These are phyloP conservation scores for Aspergillus biplanus DNA, from an alignment of 495 filamentous ascomycete species.

Conservation along the genomic window DNA sequence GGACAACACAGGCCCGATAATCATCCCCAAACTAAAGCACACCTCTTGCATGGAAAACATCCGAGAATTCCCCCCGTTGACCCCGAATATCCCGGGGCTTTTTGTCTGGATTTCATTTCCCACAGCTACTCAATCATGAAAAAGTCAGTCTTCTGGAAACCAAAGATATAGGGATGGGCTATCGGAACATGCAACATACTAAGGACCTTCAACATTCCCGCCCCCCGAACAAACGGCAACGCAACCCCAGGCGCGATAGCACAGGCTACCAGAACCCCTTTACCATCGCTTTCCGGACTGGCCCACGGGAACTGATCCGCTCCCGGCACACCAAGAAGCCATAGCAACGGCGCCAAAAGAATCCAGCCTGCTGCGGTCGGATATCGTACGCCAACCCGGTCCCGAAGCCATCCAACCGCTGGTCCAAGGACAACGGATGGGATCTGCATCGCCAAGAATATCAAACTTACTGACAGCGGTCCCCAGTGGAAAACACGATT, in stretches of 20 bases:
- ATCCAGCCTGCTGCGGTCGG: constrained; percentile 27
- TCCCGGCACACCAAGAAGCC: constrained; percentile 29
- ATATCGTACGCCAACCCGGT: constrained; percentile 32
- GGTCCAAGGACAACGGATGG: constrained; percentile 33
- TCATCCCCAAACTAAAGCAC: constrained; percentile 38
- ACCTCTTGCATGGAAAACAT: constrained; percentile 41
- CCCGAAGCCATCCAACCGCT: constrained; percentile 33
- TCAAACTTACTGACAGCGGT: constrained; percentile 28
- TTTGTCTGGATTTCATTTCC: constrained; percentile 24
- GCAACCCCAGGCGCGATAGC: constrained; percentile 24
- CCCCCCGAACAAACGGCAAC: not conserved
- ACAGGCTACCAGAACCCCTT: constrained; percentile 18
- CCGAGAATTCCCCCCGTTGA: constrained; percentile 40
- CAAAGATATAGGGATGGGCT: not conserved
- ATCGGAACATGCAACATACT: not conserved
- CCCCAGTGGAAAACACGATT: constrained; percentile 37
- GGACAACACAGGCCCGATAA: constrained; percentile 41
- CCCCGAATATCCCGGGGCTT: constrained; percentile 38
- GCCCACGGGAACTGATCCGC: constrained; percentile 26
- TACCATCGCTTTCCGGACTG: constrained; percentile 19
- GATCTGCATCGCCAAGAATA: constrained; percentile 35
- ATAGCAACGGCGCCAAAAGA: constrained; percentile 17
- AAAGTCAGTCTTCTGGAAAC: not conserved
- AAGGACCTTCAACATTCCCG: not conserved
- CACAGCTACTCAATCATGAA: not conserved